Base-by-base conservation (phyloP, 2,329 filamentous ascomycete genomes). In the Aspergillus sp. region DNA sequence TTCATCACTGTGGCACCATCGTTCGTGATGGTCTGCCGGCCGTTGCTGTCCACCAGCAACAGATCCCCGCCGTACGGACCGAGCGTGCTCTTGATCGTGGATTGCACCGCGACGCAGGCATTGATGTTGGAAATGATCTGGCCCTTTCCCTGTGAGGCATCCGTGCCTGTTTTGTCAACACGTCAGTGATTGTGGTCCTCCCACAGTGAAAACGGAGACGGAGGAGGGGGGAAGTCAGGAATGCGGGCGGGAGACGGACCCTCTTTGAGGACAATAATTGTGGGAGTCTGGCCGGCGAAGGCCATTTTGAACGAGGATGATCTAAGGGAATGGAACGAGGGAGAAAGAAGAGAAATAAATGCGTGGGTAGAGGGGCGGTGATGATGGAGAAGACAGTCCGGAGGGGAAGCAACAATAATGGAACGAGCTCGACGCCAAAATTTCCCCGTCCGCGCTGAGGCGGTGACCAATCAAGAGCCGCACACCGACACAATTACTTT, bases 1-100 rank as follows among this genome's bases (percentile, higher is more conserved):
- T 96, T 97, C 94, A 99, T 99, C 56, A 97, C 94, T 47, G 94
- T 99, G 45, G 94, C 94, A 69, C 94, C 94, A 78, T 99, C 94
- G 76, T 99, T 99, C 65, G 94, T 99, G 71, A 99, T 97, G 50
- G 94, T 99, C 78, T 96, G 91, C 74, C 79, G 87, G 73, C 94
- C 94, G 80, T 96, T 96, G 74, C 86, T 87, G 75, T 97, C 94
- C 51, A 97, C 93, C 77, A 99, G 87, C 72, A 99, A 82, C 71
- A 97, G 78, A 77, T 99, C 94, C 68, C 94, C 94, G 71, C 94
- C 94, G 76, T 97, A 99, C 32, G 94, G 94, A 38, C 94, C 94
- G 33, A 99, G 82, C 17, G 94, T 99, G 66, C 88, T 90, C 79
- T 95, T 95, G 78, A 99, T 93, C 54, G 93, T 97, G 47, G 87